A percentile compares a stretch with the other conserved stretches of the same genome.
Conservation (phyloP, 306 rosid genomes). For the Bauhinia variegata region DNA sequence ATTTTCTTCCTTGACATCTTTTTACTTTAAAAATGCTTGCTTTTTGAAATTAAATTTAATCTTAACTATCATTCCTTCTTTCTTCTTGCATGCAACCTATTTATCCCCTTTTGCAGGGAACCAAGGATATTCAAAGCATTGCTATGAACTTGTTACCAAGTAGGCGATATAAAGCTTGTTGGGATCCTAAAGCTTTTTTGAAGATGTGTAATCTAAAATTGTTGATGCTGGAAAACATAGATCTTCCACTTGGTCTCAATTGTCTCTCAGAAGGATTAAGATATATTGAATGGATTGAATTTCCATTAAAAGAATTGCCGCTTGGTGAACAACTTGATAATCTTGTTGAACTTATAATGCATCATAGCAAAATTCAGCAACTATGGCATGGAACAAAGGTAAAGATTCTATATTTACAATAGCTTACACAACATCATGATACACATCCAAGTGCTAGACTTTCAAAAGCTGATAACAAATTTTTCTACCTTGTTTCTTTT, state of each 20-base stretch:
- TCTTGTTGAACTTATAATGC: slow-evolving; percentile 33
- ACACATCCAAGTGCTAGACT: too few species aligned
- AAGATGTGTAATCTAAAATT: slow-evolving; percentile 18
- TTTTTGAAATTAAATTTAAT: too few species aligned
- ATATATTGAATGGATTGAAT: too few species aligned
- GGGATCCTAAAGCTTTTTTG: background rate
- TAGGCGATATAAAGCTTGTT: background rate
- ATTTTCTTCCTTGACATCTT: too few species aligned
- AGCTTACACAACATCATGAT: too few species aligned
- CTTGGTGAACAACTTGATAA: background rate
- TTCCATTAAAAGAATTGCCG: too few species aligned
- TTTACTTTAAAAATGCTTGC: too few species aligned
- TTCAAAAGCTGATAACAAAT: background rate
- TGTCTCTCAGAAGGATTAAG: background rate
- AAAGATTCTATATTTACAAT: background rate
- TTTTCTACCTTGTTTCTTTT: background rate
- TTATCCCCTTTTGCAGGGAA: background rate
- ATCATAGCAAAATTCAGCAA: background rate
- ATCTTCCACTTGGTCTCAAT: background rate
- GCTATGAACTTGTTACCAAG: background rate
- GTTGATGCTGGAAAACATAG: slow-evolving; percentile 7
- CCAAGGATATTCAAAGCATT: slow-evolving; percentile 18
- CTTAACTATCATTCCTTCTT: too few species aligned
- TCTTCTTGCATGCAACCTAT: background rate
- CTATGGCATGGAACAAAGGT: slow-evolving; percentile 32